Percentiles rank a stretch among this genome's conserved stretches.
Evolutionary conservation across 2,329 filamentous ascomycete genomes (phyloP).

Genomic region (Ascochyta fabae): DNA sequence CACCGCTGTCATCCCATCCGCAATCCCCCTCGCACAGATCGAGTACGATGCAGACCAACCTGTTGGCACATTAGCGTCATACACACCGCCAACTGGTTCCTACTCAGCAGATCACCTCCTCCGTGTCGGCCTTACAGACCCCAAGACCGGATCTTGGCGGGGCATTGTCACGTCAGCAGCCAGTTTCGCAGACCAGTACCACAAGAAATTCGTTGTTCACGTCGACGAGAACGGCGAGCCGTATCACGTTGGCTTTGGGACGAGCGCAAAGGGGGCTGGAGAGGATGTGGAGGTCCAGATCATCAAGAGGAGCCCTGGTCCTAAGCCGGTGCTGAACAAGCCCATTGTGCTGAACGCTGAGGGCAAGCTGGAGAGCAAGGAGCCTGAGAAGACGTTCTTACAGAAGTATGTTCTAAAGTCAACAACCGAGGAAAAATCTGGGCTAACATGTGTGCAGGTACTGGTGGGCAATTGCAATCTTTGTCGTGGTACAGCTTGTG

Average conservation of each 20-base stretch:
- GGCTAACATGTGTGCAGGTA: slow-evolving; percentile 48
- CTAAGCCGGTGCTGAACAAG: slow-evolving; percentile 56
- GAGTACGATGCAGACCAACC: slow-evolving; percentile 49
- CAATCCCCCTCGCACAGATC: slow-evolving; percentile 53
- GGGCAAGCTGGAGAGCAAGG: slow-evolving; percentile 57
- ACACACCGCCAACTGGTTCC: slow-evolving; percentile 45
- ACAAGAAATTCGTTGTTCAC: slow-evolving; percentile 54
- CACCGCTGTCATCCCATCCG: slow-evolving; percentile 53
- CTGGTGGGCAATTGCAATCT: slow-evolving; percentile 59
- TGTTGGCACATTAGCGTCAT: slow-evolving; percentile 45
- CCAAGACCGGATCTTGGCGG: slow-evolving; percentile 49
- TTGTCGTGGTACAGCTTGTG: slow-evolving; percentile 55
- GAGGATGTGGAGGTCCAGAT: slow-evolving; percentile 53
- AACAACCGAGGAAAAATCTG: not conserved
- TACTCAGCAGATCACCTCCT: slow-evolving; percentile 49
- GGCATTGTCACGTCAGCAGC: slow-evolving; percentile 55
- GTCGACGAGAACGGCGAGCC: slow-evolving; percentile 52
- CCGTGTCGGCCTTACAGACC: slow-evolving; percentile 53
- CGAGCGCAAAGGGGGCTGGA: slow-evolving; percentile 39
- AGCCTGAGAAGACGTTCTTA: slow-evolving; percentile 58
- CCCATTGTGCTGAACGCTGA: slow-evolving; percentile 63
- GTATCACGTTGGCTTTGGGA: slow-evolving; percentile 55
- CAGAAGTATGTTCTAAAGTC: slow-evolving; percentile 54
- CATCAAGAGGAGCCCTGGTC: slow-evolving; percentile 47
- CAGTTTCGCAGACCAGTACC: slow-evolving; percentile 51